phyloP scores from a whole-genome alignment of 306 rosid species.

The Prunus dulcis region DNA sequence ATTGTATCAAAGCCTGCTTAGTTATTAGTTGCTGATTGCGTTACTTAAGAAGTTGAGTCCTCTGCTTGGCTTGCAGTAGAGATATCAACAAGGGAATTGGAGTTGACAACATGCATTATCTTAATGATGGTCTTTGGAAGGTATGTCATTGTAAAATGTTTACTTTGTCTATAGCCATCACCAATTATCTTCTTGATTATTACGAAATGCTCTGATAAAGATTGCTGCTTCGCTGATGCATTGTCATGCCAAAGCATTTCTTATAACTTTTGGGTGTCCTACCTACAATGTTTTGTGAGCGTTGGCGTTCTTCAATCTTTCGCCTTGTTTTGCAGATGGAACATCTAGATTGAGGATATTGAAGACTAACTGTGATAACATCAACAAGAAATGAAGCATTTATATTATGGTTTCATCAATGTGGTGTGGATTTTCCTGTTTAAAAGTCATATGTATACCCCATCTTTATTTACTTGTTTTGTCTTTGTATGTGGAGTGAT shows the following conservation, averaged over 20 bases:
- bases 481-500: not conserved
- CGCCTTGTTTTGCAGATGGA: slow-evolving; percentile 53
- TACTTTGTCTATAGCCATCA: slow-evolving; percentile 1
- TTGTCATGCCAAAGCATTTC: not conserved
- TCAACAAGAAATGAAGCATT: slow-evolving; percentile 2
- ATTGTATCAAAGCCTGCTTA: not conserved
- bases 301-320: not conserved
- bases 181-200: not conserved
- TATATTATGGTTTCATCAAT: not conserved
- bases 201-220: not conserved
- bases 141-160: slow-evolving; percentile 35
- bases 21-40: slow-evolving; percentile 10
- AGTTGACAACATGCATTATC: slow-evolving; percentile 97
- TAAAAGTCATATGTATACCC: not conserved
- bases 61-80: slow-evolving; percentile 56
- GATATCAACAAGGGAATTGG: slow-evolving; percentile 92
- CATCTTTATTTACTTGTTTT: not conserved
- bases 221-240: not conserved
- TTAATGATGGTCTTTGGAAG: slow-evolving; percentile 99
- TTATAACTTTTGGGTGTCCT: not conserved
- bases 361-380: slow-evolving; percentile 5
- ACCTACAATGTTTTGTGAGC: not conserved
- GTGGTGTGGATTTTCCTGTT: not conserved
- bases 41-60: slow-evolving; percentile 13
- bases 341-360: slow-evolving; percentile 62